Evolutionary conservation across 495 filamentous ascomycete genomes (phyloP).

Genomic region (Penicillium diatomitis): DNA sequence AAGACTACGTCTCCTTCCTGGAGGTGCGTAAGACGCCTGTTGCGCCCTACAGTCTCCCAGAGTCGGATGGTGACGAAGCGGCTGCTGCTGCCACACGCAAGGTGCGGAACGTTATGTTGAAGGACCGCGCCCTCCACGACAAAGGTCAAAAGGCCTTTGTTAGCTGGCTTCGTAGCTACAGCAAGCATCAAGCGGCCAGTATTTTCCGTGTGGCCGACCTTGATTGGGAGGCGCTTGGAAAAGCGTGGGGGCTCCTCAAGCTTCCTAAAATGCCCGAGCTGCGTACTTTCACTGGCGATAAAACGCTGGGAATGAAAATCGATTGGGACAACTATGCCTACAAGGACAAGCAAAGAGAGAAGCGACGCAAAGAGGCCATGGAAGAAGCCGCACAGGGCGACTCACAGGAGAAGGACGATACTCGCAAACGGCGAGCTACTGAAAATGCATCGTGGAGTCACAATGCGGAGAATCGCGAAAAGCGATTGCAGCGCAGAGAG

Average conservation of each 20-base stretch:
- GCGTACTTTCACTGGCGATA: constrained; percentile 56
- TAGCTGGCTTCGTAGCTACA: constrained; percentile 82
- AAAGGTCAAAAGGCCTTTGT: constrained; percentile 87
- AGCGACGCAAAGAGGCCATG: constrained; percentile 50
- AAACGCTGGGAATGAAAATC: constrained; percentile 50
- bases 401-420: constrained; percentile 20
- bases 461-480: constrained; percentile 62
- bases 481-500: constrained; percentile 57
- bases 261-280: constrained; percentile 94
- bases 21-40: constrained; percentile 87
- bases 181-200: constrained; percentile 79
- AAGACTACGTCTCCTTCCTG: constrained; percentile 82
- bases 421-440: constrained; percentile 32
- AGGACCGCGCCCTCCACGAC: constrained; percentile 78
- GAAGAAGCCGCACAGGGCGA: constrained; percentile 29
- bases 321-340: constrained; percentile 59
- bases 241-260: constrained; percentile 73
- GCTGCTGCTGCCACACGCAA: constrained; percentile 39
- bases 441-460: constrained; percentile 71
- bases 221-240: constrained; percentile 73
- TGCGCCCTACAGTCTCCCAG: constrained; percentile 44
- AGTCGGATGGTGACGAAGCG: constrained; percentile 45
- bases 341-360: constrained; percentile 69
- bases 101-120: constrained; percentile 52
- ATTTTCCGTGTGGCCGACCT: constrained; percentile 82